A percentile compares a stretch with the other conserved stretches of the same genome.
Evolutionary conservation across 2,329 filamentous ascomycete species (phyloP).

Genomic region (Botryotinia narcissicola): DNA sequence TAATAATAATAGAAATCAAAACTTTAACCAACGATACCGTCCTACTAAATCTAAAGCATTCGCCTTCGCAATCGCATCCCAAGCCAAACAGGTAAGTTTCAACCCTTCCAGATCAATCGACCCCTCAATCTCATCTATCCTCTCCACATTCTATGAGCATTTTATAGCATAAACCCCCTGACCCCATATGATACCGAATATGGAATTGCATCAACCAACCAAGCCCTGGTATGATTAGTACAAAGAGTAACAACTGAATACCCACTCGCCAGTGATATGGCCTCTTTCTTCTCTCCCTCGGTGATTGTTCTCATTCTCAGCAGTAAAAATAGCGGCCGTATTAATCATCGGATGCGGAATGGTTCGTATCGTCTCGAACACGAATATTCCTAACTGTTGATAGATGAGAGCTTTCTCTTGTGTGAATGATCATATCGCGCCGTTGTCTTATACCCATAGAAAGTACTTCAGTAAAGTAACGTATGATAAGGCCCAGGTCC

Average conservation of each 20-base stretch:
- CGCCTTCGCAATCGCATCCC: conserved; percentile 3
- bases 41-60: conserved; percentile 5
- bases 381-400: too few relatives aligned
- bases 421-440: conserved; percentile 29
- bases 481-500: conserved; percentile 41
- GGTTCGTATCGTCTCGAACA: conserved; percentile 25
- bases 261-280: conserved; percentile 42
- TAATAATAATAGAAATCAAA: background rate
- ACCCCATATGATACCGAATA: conserved; percentile 48
- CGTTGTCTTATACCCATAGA: conserved; percentile 56
- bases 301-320: conserved; percentile 47
- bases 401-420: background rate
- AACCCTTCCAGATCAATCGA: conserved; percentile 1
- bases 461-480: background rate
- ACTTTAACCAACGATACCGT: conserved; percentile 12
- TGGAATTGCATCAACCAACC: conserved; percentile 32
- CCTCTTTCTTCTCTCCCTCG: conserved; percentile 46
- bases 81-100: conserved; percentile 18
- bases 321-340: conserved; percentile 49
- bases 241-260: conserved; percentile 26
- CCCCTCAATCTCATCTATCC: conserved; percentile 20
- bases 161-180: conserved; percentile 48
- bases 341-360: conserved; percentile 44
- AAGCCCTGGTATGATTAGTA: conserved; percentile 26
- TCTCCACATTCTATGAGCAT: conserved; percentile 49